Base-by-base conservation (phyloP, 2,329 filamentous ascomycete species). In the Balansia obtecta region DNA sequence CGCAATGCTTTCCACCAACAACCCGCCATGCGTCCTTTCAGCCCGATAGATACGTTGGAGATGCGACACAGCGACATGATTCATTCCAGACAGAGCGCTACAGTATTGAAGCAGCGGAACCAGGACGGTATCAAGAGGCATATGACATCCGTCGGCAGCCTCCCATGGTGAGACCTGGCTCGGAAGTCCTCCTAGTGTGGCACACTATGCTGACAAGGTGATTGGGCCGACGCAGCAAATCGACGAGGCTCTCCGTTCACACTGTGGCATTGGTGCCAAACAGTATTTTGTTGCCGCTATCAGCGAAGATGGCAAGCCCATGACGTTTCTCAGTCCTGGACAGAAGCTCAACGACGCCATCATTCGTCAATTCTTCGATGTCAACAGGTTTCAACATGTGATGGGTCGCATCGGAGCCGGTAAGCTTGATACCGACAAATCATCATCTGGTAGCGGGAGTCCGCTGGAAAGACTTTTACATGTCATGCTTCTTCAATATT, bases 231-330 rank as follows among this genome's bases (percentile, higher is more conserved):
- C 37, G 18, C 42, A 77, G 73, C 64, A 73, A 57, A 76, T 80
- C 34, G 71, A 71, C 34, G 68, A 71, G 53, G 75, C 73, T 27
- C 63, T 81, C 11, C 67, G 72, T 15, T 71, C 76, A 46, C 67
- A 75, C 40, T 79, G 76, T 55, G 68, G 70, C 38, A 75, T 80
- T 44, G 69, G 72, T 1, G 71, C 70, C 11, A 68, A 71, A 48
- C 66, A 66, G 53, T 80, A 74, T 58, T 79, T 80, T 54, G 66
- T 80, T 34, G 75, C 72, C 11, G 71, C 70, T 2, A 63, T 77
- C 40, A 64, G 69, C 37, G 72, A 77, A 30, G 72, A 75, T 52
- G 73, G 73, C 18, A 65, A 67, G 15, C 58, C 67, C 1, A 66
- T 68, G 51, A 74, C 68, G 3, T 76, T 74, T 50, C 67, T 70